A percentile compares a stretch with the other conserved stretches of the same genome.
phyloP scores from a whole-genome alignment of 345 rosid species.

The Clausena lansium region DNA sequence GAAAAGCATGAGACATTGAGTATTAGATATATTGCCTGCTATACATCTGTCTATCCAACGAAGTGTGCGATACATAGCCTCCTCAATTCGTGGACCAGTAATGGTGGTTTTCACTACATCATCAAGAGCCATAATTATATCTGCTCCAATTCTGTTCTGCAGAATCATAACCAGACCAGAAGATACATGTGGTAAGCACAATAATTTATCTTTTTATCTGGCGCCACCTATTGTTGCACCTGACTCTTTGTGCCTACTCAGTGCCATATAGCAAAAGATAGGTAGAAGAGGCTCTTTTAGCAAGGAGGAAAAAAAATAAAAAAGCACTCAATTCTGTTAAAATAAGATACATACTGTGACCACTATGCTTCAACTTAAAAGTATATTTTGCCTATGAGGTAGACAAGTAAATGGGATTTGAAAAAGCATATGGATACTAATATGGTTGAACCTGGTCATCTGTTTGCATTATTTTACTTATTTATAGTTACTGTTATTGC shows the following conservation, averaged over 20 bases:
- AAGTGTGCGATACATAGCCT: slow-evolving; percentile 83
- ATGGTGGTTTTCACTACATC: slow-evolving; percentile 83
- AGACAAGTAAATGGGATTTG: neutral
- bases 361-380: neutral
- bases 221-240: neutral
- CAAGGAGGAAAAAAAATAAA: neutral
- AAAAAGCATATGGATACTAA: neutral
- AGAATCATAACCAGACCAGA: slow-evolving; percentile 20
- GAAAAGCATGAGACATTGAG: neutral
- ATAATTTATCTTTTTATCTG: neutral
- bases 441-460: neutral
- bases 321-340: neutral
- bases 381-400: neutral
- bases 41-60: slow-evolving; percentile 89
- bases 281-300: neutral
- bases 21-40: slow-evolving; percentile 35
- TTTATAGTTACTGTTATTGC: neutral
- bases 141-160: slow-evolving; percentile 87
- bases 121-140: slow-evolving; percentile 88
- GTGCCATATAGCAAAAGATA: neutral
- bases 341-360: neutral
- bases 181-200: neutral
- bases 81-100: slow-evolving; percentile 78
- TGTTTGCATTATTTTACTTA: neutral
- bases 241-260: neutral